Base-by-base conservation (phyloP, 352 stramenopile genomes). In the Globisporangium spiculum region DNA sequence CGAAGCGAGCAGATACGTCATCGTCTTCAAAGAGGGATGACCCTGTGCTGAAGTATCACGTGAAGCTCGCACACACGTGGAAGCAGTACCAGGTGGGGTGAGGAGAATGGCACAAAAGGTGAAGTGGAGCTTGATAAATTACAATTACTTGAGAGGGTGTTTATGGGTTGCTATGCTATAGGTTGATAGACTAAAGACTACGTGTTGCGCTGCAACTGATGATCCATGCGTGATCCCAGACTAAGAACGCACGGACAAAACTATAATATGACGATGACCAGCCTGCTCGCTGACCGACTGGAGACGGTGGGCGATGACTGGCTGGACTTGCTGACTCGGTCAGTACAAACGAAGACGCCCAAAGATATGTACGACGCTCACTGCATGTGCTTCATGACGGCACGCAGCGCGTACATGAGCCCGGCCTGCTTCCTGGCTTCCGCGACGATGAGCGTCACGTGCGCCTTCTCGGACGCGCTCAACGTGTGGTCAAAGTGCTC, bases 361-460 rank as follows among this genome's bases (percentile, higher is more conserved):
- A 32, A 32, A 4, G 20, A n/a, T 14, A 27, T 48, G 4, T 8
- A 48, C 4, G 46, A 34, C 30, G n/a, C 18, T 88, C 78, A 93
- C 58, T 82, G 83, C 86, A 94, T 94, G 75, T 96, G 84, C 65
- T 92, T 81, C 86, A 94, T 94, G 56, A 96, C 86, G 9, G 89
- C 89, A 27, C 87, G 88, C 44, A 96, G 75, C 30, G 83, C 89
- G 66, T 95, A 96, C 84, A 96, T 92, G 62, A 96, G 79, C 38
- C 86, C 84, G 53, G 89, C 89, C 73, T 96, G 89, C 70, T 96
- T 96, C 20, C 89, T 80, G 10, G 89, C 89, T 69, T 96, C 89
- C 1, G 86, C 86, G 30, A 92, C 84, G 16, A 96, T 73, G 22
- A 96, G 68, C 72, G 88, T 91, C 44, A 96, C 84, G 68, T 95